phyloP scores from a whole-genome alignment of 2,329 filamentous ascomycete species.

The Cladosporium sp. region DNA sequence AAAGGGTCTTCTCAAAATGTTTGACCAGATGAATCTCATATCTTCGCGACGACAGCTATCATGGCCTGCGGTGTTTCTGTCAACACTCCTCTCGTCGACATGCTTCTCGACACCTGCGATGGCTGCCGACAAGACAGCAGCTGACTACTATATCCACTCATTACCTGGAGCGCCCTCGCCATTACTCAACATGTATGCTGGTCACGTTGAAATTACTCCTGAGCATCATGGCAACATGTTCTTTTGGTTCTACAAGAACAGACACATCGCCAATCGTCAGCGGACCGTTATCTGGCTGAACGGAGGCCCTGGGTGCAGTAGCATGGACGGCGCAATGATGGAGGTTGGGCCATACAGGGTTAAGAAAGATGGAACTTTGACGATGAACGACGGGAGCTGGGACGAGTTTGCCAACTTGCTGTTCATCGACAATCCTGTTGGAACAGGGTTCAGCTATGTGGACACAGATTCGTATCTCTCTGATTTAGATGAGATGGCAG shows the following conservation, averaged over 20 bases:
- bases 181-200: constrained; percentile 93
- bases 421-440: constrained; percentile 95
- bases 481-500: constrained; percentile 82
- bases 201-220: constrained; percentile 84
- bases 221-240: constrained; percentile 89
- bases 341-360: constrained; percentile 91
- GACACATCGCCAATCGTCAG: constrained; percentile 86
- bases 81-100: constrained; percentile 13
- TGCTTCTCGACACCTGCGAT: constrained; percentile 6
- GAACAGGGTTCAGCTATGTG: constrained; percentile 93
- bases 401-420: constrained; percentile 95
- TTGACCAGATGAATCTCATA: neutral
- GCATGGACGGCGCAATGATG: constrained; percentile 93
- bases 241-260: constrained; percentile 97
- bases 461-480: constrained; percentile 80
- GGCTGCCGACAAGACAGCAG: constrained; percentile 52
- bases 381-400: constrained; percentile 91
- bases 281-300: constrained; percentile 96
- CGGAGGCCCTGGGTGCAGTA: constrained; percentile 93
- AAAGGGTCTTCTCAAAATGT: neutral
- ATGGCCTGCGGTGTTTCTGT: constrained; percentile 15
- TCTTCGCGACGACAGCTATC: constrained; percentile 8
- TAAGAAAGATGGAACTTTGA: constrained; percentile 63
- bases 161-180: constrained; percentile 79
- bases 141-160: constrained; percentile 82